Conservation (phyloP, 1,284 basidiomycete genomes). For the Ceratobasidium sp. region DNA sequence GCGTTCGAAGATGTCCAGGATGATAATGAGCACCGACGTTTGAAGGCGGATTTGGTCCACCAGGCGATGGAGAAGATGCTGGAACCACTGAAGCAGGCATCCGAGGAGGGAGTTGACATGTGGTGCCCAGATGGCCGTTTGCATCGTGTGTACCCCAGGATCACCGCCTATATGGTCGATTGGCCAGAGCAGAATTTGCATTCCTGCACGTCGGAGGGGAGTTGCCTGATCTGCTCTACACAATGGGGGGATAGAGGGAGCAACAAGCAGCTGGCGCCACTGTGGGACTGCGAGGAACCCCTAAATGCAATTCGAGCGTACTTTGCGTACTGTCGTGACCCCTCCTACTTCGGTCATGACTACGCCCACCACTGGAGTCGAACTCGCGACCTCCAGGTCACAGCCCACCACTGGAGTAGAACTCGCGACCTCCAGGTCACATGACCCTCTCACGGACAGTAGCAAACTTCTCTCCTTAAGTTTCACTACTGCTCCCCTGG, state of each 20-base stretch:
- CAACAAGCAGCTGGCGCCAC: no score
- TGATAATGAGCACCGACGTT: not conserved
- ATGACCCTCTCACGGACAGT: no score
- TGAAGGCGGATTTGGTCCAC: slow-evolving; percentile 15
- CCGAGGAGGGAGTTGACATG: slow-evolving; percentile 15
- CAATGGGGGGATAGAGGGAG: not conserved
- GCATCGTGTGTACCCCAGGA: not conserved
- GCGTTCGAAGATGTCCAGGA: slow-evolving; percentile 14
- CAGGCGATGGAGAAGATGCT: slow-evolving; percentile 8
- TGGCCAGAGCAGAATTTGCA: slow-evolving; percentile 21
- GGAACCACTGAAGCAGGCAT: not conserved
- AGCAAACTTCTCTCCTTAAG: no score
- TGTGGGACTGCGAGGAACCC: slow-evolving; percentile 1
- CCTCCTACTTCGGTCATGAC: no score
- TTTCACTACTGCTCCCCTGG: no score
- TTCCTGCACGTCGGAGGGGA: slow-evolving; percentile 19
- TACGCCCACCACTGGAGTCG: no score
- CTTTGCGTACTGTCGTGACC: no score
- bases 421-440: no score
- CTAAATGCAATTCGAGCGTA: not conserved
- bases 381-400: no score
- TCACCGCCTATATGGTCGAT: slow-evolving; percentile 9
- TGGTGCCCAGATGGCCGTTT: slow-evolving; percentile 25
- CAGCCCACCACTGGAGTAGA: no score
- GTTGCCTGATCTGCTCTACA: slow-evolving; percentile 18